phyloP scores from a whole-genome alignment of 345 rosid species.

The Lumnitzera racemosa region DNA sequence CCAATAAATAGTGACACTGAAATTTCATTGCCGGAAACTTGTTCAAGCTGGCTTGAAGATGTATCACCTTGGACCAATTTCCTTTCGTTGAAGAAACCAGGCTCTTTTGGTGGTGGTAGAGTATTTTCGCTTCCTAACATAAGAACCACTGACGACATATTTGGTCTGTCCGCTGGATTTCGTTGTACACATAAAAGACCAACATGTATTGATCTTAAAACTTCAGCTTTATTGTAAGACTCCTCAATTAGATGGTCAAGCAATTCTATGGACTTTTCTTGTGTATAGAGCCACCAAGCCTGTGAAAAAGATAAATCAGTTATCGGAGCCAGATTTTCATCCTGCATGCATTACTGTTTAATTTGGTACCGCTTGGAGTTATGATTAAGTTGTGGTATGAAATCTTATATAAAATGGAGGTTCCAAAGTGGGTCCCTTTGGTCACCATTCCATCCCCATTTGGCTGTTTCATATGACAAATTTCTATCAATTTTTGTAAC shows the following conservation, averaged over 20 bases:
- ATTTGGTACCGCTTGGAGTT: too few relatives aligned
- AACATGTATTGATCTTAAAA: conserved; percentile 13
- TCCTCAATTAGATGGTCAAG: conserved; percentile 1
- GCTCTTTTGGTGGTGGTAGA: conserved; percentile 17
- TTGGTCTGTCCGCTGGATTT: conserved; percentile 20
- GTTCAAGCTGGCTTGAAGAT: too few relatives aligned
- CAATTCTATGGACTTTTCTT: conserved; percentile 12
- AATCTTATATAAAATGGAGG: too few relatives aligned
- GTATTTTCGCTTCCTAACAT: conserved; percentile 15
- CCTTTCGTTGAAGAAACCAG: conserved; percentile 21
- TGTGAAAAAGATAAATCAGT: background rate
- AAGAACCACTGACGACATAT: conserved; percentile 16
- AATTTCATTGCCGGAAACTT: too few relatives aligned
- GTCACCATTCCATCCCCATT: too few relatives aligned
- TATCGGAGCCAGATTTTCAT: background rate
- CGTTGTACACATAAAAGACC: conserved; percentile 20
- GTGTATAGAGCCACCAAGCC: conserved; percentile 22
- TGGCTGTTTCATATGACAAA: too few relatives aligned
- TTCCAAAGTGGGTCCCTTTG: too few relatives aligned
- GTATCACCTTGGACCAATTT: background rate
- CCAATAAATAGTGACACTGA: too few relatives aligned
- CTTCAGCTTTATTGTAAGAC: conserved; percentile 3
- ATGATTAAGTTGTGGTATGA: too few relatives aligned
- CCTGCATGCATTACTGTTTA: too few relatives aligned
- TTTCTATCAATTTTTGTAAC: too few relatives aligned